Base-by-base conservation (phyloP, 495 filamentous ascomycete species). In the Cenococcum geophilum region DNA sequence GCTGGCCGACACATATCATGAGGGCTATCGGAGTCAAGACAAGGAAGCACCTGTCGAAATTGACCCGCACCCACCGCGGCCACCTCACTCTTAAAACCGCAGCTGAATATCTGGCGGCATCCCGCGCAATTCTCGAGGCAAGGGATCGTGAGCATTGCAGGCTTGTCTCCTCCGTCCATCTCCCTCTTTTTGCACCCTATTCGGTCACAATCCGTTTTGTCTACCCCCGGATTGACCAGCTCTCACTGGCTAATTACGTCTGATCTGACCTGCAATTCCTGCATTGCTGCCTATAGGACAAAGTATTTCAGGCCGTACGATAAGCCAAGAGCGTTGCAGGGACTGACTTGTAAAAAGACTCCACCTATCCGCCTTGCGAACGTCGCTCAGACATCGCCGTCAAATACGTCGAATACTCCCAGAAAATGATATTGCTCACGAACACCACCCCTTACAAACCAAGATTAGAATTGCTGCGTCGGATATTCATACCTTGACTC, bases 251-350 rank as follows among this genome's bases (percentile, higher is more conserved):
- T 65, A 65, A 65, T 68, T 62, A 53, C 60, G 63, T 63, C 63
- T 53, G 49, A 40, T 35, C 49, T 55, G 59, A 61, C 62, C 59
- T 69, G 60, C 57, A 59, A 63, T 66, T 69, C 60, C 63, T 69
- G 66, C 66, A 69, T 69, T 66, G 66, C 66, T 66, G 66, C 66
- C 66, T 63, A 57, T 63, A 64, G 57, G 21, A 62, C 48, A 45
- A 42, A 65, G 58, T 32, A 62, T 56, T 66, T 43, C 55, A 34
- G 49, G 32, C 57, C 66, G 56, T 43, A 42, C 63, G 66, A 69
- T 69, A 69, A 69, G 66, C 66, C 62, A 66, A 69, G 66, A 22
- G 42, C 52, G 45, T 66, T 66, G 66, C 63, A 65, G 63, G 63
- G 63, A 65, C 56, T 48, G 45, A 56, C 62, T 64, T 68, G 61